Percentiles rank a stretch among this genome's conserved stretches.
Conservation (phyloP, 768 basidiomycete species). For the Psilocybe sp. region DNA sequence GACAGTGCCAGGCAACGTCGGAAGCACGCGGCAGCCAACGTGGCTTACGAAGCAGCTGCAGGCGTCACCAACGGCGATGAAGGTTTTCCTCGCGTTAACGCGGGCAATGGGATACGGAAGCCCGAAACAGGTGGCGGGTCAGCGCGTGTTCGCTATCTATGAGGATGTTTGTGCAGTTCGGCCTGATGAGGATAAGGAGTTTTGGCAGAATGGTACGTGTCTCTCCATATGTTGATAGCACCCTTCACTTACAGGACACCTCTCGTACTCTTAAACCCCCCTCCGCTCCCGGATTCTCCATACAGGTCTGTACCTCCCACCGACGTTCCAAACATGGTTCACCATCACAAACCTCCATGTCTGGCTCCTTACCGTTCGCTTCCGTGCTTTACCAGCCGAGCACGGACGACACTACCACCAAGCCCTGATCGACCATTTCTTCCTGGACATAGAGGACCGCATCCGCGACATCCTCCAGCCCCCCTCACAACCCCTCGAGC, state of each 20-base stretch:
- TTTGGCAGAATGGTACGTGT: slow-evolving; percentile 65
- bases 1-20: no score
- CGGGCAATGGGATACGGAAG: slow-evolving; percentile 57
- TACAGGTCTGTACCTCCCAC: slow-evolving; percentile 79
- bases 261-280: no score
- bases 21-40: slow-evolving; percentile 1
- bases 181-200: slow-evolving; percentile 56
- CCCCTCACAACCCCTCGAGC: slow-evolving; percentile 31
- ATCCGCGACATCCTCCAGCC: slow-evolving; percentile 79
- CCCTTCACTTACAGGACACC: no score
- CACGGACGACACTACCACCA: slow-evolving; percentile 72
- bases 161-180: slow-evolving; percentile 50
- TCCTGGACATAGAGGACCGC: slow-evolving; percentile 89
- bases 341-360: slow-evolving; percentile 90
- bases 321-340: slow-evolving; percentile 97
- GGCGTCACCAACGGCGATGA: slow-evolving; percentile 43
- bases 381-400: slow-evolving; percentile 74
- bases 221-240: background rate
- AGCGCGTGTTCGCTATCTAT: slow-evolving; percentile 58
- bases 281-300: no score
- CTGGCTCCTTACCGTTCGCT: slow-evolving; percentile 85
- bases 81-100: slow-evolving; percentile 45
- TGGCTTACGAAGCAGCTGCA: slow-evolving; percentile 59
- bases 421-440: slow-evolving; percentile 90
- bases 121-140: slow-evolving; percentile 57